These are phyloP conservation scores for Rhodotorula glutinis DNA, from an alignment of 1,284 basidiomycete genomes.

Conservation along the genomic window DNA sequence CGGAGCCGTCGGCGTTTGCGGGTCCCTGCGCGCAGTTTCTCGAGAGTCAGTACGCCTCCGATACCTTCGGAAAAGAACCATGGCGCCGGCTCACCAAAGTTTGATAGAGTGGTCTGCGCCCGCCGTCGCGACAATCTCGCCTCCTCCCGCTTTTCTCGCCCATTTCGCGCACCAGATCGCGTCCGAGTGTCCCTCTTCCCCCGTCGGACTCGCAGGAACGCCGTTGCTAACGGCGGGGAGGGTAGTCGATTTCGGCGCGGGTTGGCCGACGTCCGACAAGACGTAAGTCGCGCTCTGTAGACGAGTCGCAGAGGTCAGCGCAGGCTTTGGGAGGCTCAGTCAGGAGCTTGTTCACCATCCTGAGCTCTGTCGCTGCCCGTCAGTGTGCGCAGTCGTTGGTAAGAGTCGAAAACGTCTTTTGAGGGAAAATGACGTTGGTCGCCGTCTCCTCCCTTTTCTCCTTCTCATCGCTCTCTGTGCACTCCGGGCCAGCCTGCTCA, in stretches of 20 bases:
- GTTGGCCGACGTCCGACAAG: slow-evolving; percentile 15
- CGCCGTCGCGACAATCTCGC: slow-evolving; percentile 26
- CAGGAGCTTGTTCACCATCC: not conserved
- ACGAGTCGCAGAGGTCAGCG: not conserved
- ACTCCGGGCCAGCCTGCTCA: too few species aligned
- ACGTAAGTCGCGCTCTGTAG: slow-evolving; percentile 34
- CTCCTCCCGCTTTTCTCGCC: slow-evolving; percentile 11
- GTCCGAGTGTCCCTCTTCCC: slow-evolving; percentile 29
- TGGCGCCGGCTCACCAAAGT: slow-evolving; percentile 22
- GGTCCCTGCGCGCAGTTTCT: slow-evolving; percentile 31
- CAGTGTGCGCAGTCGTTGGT: too few species aligned
- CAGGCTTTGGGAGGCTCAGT: too few species aligned
- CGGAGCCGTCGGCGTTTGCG: slow-evolving; percentile 8
- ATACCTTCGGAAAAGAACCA: too few species aligned
- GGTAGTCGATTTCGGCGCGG: not conserved
- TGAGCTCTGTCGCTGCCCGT: not conserved
- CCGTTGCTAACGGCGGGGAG: not conserved
- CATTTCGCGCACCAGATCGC: slow-evolving; percentile 32
- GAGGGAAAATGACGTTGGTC: too few species aligned
- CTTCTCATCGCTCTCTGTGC: too few species aligned
- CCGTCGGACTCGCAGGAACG: not conserved
- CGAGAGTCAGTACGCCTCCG: too few species aligned
- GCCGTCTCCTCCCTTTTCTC: too few species aligned
- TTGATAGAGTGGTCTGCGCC: slow-evolving; percentile 34
- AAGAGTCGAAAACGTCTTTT: too few species aligned